These are phyloP conservation scores for Trichomonascaceae sp. DNA, from an alignment of 1,139 yeast species.

Conservation along the genomic window DNA sequence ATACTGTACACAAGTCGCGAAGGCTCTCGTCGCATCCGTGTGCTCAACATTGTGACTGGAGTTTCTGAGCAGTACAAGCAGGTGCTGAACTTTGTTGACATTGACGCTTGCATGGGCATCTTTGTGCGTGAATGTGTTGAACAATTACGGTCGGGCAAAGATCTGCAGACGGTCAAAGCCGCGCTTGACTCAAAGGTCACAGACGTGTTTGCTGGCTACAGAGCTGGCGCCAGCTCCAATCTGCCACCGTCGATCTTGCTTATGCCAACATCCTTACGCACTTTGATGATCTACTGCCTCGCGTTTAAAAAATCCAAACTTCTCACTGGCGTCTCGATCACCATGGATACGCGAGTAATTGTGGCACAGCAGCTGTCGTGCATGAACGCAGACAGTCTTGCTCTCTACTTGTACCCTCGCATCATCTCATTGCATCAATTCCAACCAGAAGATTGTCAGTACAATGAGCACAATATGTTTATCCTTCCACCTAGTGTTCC, in stretches of 20 bases:
- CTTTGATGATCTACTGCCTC: slow-evolving; percentile 55
- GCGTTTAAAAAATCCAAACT: slow-evolving; percentile 59
- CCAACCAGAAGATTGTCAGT: slow-evolving; percentile 36
- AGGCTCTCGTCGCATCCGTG: slow-evolving; percentile 76
- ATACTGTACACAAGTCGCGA: slow-evolving; percentile 62
- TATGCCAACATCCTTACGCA: slow-evolving; percentile 69
- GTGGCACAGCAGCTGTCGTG: slow-evolving; percentile 42
- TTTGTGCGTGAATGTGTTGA: slow-evolving; percentile 58
- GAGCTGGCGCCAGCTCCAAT: slow-evolving; percentile 32
- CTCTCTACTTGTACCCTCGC: slow-evolving; percentile 67
- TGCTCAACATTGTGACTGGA: slow-evolving; percentile 68
- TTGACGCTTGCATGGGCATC: slow-evolving; percentile 64
- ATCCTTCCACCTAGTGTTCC: slow-evolving; percentile 37
- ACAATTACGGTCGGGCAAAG: slow-evolving; percentile 36
- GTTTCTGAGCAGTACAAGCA: slow-evolving; percentile 64
- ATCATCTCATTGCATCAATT: slow-evolving; percentile 62
- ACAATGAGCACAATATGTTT: slow-evolving; percentile 30
- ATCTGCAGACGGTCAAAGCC: slow-evolving; percentile 50
- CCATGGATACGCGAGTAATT: slow-evolving; percentile 40
- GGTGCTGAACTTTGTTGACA: slow-evolving; percentile 72
- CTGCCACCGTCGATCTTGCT: slow-evolving; percentile 53
- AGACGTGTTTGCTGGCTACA: slow-evolving; percentile 65
- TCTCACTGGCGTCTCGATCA: slow-evolving; percentile 33
- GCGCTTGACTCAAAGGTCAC: slow-evolving; percentile 52
- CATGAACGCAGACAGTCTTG: slow-evolving; percentile 46